phyloP scores from a whole-genome alignment of 306 rosid species.

The Rosa multiflora region DNA sequence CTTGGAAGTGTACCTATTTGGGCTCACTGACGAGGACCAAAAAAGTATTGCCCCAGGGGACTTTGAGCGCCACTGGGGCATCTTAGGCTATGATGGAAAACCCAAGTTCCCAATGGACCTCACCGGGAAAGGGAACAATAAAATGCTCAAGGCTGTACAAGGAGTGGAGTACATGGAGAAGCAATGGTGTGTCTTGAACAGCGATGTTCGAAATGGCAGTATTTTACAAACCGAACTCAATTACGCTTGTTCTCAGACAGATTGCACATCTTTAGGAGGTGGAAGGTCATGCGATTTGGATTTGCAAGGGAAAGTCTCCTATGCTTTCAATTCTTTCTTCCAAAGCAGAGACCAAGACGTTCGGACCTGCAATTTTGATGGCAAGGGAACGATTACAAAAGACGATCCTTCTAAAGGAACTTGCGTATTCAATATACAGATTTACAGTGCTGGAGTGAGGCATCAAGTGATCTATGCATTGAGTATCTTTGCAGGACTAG shows the following conservation, averaged over 20 bases:
- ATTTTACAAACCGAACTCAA: neutral
- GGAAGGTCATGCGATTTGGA: conserved; percentile 50
- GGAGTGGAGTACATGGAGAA: conserved; percentile 56
- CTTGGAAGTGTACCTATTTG: conserved; percentile 45
- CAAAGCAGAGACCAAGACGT: conserved; percentile 61
- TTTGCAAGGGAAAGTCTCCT: conserved; percentile 31
- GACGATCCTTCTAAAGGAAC: conserved; percentile 33
- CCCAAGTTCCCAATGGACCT: conserved; percentile 69
- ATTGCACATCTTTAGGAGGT: conserved; percentile 49
- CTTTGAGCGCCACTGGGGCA: conserved; percentile 91
- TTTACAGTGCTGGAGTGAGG: conserved; percentile 35
- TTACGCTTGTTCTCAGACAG: conserved; percentile 56
- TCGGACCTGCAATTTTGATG: conserved; percentile 54
- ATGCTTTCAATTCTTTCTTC: conserved; percentile 63
- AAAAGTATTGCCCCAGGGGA: conserved; percentile 60
- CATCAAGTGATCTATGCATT: conserved; percentile 11
- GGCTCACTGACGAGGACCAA: conserved; percentile 57
- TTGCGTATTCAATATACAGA: conserved; percentile 54
- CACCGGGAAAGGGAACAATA: conserved; percentile 41
- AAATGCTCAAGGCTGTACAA: conserved; percentile 45
- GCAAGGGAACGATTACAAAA: conserved; percentile 39
- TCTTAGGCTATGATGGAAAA: conserved; percentile 54
- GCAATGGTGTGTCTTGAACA: conserved; percentile 53
- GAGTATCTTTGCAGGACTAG: conserved; percentile 18
- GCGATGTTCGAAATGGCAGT: neutral